These are phyloP conservation scores for Schoenoplectus tabernaemontani DNA, from an alignment of 202 grass and related monocot genomes.

Conservation along the genomic window DNA sequence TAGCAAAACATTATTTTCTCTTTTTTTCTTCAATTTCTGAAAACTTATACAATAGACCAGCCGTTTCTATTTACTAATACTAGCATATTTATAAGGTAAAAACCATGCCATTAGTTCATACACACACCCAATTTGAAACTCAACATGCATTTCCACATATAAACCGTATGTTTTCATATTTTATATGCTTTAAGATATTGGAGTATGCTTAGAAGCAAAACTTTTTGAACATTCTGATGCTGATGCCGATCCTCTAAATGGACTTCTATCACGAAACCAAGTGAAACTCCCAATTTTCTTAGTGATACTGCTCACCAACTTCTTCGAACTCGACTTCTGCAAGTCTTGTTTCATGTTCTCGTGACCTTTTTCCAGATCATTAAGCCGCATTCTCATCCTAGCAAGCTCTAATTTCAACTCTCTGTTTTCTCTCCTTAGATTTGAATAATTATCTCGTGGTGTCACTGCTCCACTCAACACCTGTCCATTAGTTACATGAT, in stretches of 20 bases:
- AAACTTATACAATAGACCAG: background rate
- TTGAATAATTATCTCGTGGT: slow-evolving; percentile 31
- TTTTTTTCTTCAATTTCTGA: background rate
- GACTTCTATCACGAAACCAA: slow-evolving; percentile 11
- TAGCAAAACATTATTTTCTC: background rate
- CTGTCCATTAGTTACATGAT: background rate
- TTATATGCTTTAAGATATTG: background rate
- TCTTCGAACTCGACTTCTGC: slow-evolving; percentile 18
- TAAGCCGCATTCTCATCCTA: slow-evolving; percentile 38
- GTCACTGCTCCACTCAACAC: slow-evolving; percentile 25
- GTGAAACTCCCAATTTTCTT: slow-evolving; percentile 24
- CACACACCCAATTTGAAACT: background rate
- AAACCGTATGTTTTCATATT: background rate
- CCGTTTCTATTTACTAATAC: background rate
- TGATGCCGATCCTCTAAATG: slow-evolving; percentile 2
- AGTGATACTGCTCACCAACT: slow-evolving; percentile 21
- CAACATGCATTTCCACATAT: background rate
- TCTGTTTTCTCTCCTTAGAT: slow-evolving; percentile 44
- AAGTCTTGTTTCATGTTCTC: slow-evolving; percentile 35
- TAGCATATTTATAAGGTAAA: background rate
- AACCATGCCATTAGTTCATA: background rate
- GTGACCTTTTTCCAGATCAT: slow-evolving; percentile 43
- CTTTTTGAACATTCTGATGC: slow-evolving; percentile 16
- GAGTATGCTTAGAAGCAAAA: slow-evolving; percentile 4
- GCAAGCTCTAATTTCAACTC: slow-evolving; percentile 40